Evolutionary conservation across 495 filamentous ascomycete species (phyloP), one percentile per base, ranked within the genome.

Genomic region (Lasiosphaeria hispida): DNA sequence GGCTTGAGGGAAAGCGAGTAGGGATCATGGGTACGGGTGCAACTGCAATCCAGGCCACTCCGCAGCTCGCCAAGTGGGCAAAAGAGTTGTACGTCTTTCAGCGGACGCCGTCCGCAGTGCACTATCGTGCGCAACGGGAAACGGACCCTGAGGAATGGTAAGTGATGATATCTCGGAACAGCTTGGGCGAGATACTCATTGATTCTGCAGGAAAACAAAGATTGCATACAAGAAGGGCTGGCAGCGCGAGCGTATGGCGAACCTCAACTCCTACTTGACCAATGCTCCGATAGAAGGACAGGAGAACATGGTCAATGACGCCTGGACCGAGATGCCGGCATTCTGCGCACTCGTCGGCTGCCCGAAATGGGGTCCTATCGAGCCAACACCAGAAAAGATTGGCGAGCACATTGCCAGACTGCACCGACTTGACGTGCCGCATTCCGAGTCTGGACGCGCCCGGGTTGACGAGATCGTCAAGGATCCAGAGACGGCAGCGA

Each of bases 31-130:
- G 82, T 7, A 84, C 82, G 1, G 81, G 82, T 8, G 81, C 80
- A 1, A 83, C 82, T 0, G 79, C 80, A 3, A 70, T 84, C 11
- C 80, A 85, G 61, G 72, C 70, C 0, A 68, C 84, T 0, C 82
- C 82, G 0, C 55, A 67, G n/a, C 65, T 83, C 0, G 81, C 79
- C 13, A 71, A 75, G 50, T 79, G 66, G 39, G 77, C 76, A 0
- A 76, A 82, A 55, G 72, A 83, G 43, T 51, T 85, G 4, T 81
- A 78, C 55, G 76, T 85, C 23, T 76, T 83, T 58, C 82, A 85
- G 57, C 80, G 81, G 10, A 85, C 82, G 15, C 80, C 82, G 17
- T 74, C 83, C 0, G 55, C 75, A 0, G 78, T 87, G 4, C 76
- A 74, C 51, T 14, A 18, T 35, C 81, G 82, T 17, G 70, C 71